phyloP scores from a whole-genome alignment of 2,329 filamentous ascomycete species.

The Aureobasidium zeae region DNA sequence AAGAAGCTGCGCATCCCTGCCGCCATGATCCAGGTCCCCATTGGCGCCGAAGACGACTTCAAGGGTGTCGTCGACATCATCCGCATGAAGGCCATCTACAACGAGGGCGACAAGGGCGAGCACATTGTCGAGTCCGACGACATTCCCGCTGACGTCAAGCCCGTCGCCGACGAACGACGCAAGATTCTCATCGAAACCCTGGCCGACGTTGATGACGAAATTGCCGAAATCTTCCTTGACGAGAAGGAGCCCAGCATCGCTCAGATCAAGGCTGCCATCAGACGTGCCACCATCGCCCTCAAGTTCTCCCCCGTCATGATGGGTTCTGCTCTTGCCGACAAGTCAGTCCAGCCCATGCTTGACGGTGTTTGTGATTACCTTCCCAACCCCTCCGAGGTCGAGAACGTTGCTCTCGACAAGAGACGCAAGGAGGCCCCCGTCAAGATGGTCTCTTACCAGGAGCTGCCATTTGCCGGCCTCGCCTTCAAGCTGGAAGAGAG shows the following conservation, averaged over 20 bases:
- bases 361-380: conserved; percentile 95
- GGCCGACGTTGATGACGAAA: conserved; percentile 95
- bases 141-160: conserved; percentile 69
- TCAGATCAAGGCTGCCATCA: conserved; percentile 88
- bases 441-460: conserved; percentile 85
- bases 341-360: conserved; percentile 90
- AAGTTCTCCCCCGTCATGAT: conserved; percentile 95
- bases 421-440: conserved; percentile 69
- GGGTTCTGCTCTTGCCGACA: conserved; percentile 91
- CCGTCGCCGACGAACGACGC: conserved; percentile 72
- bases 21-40: conserved; percentile 88
- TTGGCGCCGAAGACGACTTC: conserved; percentile 85
- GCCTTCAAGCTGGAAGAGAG: conserved; percentile 99
- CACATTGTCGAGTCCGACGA: conserved; percentile 66
- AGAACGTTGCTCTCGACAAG: conserved; percentile 82
- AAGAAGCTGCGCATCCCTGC: conserved; percentile 87
- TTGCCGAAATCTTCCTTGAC: conserved; percentile 88
- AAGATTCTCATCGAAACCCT: conserved; percentile 85
- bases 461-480: conserved; percentile 84
- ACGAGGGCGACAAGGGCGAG: conserved; percentile 71
- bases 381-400: conserved; percentile 80
- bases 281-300: conserved; percentile 74
- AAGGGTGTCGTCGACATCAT: conserved; percentile 88
- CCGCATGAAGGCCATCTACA: conserved; percentile 87
- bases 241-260: conserved; percentile 67